Evolutionary conservation across 306 rosid species (phyloP).

Genomic region (Dalbergia cultrata): DNA sequence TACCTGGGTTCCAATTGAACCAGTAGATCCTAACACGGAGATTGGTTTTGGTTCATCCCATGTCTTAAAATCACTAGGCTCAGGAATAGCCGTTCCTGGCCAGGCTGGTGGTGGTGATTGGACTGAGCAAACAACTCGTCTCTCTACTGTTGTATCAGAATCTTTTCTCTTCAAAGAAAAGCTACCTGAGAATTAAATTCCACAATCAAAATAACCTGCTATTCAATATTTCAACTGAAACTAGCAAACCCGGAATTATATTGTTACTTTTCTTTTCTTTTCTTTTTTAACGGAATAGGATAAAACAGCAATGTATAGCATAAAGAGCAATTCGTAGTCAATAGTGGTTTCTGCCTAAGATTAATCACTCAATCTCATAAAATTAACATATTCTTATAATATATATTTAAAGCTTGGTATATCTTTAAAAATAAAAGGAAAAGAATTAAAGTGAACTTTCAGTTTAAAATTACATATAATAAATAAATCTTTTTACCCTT

Average conservation of each 20-base stretch:
- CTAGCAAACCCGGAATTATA: slow-evolving; percentile 6
- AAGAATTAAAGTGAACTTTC: too few species aligned
- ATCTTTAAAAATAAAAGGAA: too few species aligned
- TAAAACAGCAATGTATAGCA: not conserved
- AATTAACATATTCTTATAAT: too few species aligned
- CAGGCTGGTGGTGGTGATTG: slow-evolving; percentile 81
- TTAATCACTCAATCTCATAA: too few species aligned
- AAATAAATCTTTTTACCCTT: too few species aligned
- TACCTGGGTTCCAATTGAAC: slow-evolving; percentile 98
- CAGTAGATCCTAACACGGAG: slow-evolving; percentile 89
- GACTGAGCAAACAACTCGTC: slow-evolving; percentile 67
- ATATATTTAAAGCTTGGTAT: too few species aligned
- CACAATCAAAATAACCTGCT: not conserved
- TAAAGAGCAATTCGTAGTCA: not conserved
- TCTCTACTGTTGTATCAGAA: slow-evolving; percentile 43
- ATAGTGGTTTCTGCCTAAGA: too few species aligned
- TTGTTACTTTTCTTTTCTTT: not conserved
- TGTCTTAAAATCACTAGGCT: slow-evolving; percentile 54
- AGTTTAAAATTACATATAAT: too few species aligned
- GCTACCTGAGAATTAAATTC: slow-evolving; percentile 51
- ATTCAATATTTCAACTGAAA: not conserved
- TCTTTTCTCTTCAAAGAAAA: slow-evolving; percentile 70
- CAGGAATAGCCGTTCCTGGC: slow-evolving; percentile 90
- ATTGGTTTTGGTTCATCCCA: slow-evolving; percentile 94
- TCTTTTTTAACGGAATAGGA: not conserved